Percentiles rank a stretch among this genome's conserved stretches.
phyloP scores from a whole-genome alignment of 768 basidiomycete genomes.

The Russula brevipes region DNA sequence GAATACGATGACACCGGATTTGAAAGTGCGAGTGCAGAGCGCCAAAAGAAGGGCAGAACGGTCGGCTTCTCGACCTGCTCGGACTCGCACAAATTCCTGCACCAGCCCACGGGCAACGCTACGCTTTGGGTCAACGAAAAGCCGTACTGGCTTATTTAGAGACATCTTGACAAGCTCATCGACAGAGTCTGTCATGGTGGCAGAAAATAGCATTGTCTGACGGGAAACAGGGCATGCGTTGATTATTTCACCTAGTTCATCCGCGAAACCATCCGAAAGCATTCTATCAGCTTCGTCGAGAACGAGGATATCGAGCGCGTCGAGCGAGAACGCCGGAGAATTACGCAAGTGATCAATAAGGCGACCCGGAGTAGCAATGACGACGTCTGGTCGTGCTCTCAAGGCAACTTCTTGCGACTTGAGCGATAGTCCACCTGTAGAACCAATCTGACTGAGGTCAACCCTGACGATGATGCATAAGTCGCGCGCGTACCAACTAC shows the following conservation, averaged over 20 bases:
- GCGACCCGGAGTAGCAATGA: slow-evolving; percentile 90
- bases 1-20: slow-evolving; percentile 82
- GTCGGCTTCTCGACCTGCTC: slow-evolving; percentile 71
- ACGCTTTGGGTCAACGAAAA: slow-evolving; percentile 94
- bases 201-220: slow-evolving; percentile 98
- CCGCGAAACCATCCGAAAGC: slow-evolving; percentile 92
- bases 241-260: slow-evolving; percentile 91
- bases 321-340: slow-evolving; percentile 87
- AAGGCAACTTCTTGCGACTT: slow-evolving; percentile 87
- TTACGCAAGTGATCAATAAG: slow-evolving; percentile 97
- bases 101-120: slow-evolving; percentile 78
- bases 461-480: slow-evolving; percentile 3
- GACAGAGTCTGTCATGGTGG: slow-evolving; percentile 97
- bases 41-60: slow-evolving; percentile 72
- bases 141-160: slow-evolving; percentile 84
- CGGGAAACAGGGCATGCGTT: slow-evolving; percentile 80
- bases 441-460: slow-evolving; percentile 18
- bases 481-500: slow-evolving; percentile 60
- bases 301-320: slow-evolving; percentile 87
- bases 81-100: slow-evolving; percentile 93
- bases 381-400: slow-evolving; percentile 83
- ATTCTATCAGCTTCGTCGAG: slow-evolving; percentile 98
- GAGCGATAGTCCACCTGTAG: slow-evolving; percentile 80
- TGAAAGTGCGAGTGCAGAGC: slow-evolving; percentile 86
- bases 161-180: slow-evolving; percentile 92